phyloP scores from a whole-genome alignment of 805 yeast genomes.

The Yarrowia porcina region DNA sequence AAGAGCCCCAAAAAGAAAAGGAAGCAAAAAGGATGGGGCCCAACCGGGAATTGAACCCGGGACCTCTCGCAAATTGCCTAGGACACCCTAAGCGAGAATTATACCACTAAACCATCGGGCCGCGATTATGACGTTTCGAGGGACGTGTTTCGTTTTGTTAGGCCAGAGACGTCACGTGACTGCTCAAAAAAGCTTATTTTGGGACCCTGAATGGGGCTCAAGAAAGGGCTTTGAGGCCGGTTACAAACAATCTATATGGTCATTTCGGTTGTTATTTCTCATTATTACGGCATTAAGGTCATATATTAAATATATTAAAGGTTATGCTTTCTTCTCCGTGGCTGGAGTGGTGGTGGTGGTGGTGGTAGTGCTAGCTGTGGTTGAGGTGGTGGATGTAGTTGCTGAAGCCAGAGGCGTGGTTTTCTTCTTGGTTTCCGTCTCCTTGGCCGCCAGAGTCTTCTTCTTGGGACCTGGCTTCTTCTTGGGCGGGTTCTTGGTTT shows the following conservation, averaged over 20 bases:
- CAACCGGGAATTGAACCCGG: constrained; percentile 26
- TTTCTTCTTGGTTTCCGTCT: constrained; percentile 25
- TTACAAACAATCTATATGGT: no score
- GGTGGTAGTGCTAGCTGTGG: not conserved
- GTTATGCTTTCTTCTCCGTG: not conserved
- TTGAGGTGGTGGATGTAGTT: not conserved
- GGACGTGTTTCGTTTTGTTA: not conserved
- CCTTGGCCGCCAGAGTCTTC: constrained; percentile 26
- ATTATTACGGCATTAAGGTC: no score
- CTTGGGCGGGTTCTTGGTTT: constrained; percentile 13
- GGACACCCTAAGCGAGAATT: constrained; percentile 26
- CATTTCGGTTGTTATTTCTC: no score
- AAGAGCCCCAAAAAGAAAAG: not conserved
- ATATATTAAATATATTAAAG: not conserved
- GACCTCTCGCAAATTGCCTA: constrained; percentile 25
- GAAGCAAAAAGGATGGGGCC: constrained; percentile 16
- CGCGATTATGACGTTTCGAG: not conserved
- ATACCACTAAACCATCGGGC: constrained; percentile 26
- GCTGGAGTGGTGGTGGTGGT: constrained; percentile 7
- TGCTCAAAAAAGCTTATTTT: not conserved
- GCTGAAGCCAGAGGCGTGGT: not conserved
- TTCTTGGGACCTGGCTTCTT: constrained; percentile 24
- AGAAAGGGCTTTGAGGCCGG: not conserved
- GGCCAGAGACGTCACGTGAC: constrained; percentile 6
- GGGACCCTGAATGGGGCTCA: not conserved